Percentiles rank a stretch among this genome's conserved stretches.
Conservation (phyloP, 2,329 filamentous ascomycete species). For the Claviceps pusilla region DNA sequence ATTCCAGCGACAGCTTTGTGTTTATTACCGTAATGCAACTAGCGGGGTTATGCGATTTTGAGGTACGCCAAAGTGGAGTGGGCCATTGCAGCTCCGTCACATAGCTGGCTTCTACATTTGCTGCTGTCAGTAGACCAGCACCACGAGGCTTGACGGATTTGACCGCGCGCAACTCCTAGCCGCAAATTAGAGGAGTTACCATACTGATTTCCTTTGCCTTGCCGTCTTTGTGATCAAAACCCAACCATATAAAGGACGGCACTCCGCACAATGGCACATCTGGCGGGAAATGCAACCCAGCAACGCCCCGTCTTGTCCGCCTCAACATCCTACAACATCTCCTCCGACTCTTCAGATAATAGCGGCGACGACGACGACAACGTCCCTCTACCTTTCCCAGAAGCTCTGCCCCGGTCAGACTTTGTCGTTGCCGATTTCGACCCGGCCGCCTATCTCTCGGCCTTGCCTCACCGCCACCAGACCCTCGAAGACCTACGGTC, state of each 20-base stretch:
- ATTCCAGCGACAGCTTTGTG: too few species aligned
- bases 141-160: not conserved
- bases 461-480: conserved; percentile 75
- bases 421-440: conserved; percentile 70
- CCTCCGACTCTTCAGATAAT: conserved; percentile 11
- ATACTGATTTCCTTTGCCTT: not conserved
- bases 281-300: not conserved
- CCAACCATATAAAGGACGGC: not conserved
- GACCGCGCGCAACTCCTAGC: not conserved
- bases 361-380: conserved; percentile 27
- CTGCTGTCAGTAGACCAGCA: not conserved
- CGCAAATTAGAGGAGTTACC: too few species aligned
- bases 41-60: conserved; percentile 10
- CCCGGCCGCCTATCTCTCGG: conserved; percentile 64
- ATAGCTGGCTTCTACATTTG: not conserved
- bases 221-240: not conserved
- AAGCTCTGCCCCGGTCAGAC: conserved; percentile 65
- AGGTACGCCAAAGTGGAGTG: not conserved
- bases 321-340: conserved; percentile 5
- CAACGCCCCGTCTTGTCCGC: conserved; percentile 8
- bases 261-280: conserved; percentile 4
- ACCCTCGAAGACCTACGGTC: conserved; percentile 84
- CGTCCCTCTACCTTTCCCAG: conserved; percentile 70
- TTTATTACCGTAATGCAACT: conserved; percentile 6
- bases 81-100: not conserved